These are phyloP conservation scores for Blastocrithidia nonstop DNA, from an alignment of 208 protist genomes.

Conservation along the genomic window DNA sequence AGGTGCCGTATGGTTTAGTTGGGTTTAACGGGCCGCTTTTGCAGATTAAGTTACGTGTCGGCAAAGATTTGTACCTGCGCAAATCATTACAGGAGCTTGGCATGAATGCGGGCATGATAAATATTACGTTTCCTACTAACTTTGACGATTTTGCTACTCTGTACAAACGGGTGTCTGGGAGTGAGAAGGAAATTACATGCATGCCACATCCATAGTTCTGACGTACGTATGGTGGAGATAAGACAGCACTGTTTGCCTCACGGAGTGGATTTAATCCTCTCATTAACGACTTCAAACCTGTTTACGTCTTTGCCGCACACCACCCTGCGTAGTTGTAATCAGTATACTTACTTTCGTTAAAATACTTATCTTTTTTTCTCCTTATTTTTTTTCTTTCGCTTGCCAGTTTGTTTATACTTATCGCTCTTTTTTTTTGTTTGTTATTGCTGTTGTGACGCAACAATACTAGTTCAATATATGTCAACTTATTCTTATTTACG, in stretches of 20 bases:
- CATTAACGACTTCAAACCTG: slow-evolving; percentile 60
- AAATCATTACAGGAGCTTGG: slow-evolving; percentile 34
- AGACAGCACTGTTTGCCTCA: slow-evolving; percentile 68
- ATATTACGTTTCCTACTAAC: slow-evolving; percentile 82
- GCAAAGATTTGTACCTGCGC: slow-evolving; percentile 62
- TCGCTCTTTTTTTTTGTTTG: too few species aligned
- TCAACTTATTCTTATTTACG: too few species aligned
- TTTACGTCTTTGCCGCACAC: slow-evolving; percentile 70
- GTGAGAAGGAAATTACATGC: slow-evolving; percentile 42
- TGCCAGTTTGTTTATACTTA: not conserved
- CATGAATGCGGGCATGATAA: slow-evolving; percentile 66
- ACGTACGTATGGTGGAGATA: slow-evolving; percentile 61
- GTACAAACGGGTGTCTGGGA: slow-evolving; percentile 50
- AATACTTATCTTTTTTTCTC: not conserved
- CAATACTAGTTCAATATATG: too few species aligned
- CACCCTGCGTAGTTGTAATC: slow-evolving; percentile 59
- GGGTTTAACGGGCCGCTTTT: slow-evolving; percentile 65
- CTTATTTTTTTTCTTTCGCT: slow-evolving; percentile 4
- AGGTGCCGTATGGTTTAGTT: slow-evolving; percentile 37
- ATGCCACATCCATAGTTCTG: slow-evolving; percentile 72
- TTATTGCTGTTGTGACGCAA: too few species aligned
- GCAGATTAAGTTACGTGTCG: slow-evolving; percentile 70
- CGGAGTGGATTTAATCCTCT: slow-evolving; percentile 76
- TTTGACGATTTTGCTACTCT: slow-evolving; percentile 55
- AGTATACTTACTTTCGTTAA: not conserved